Base-by-base conservation (phyloP, 495 filamentous ascomycete species). In the Lasiosphaeria ovina region DNA sequence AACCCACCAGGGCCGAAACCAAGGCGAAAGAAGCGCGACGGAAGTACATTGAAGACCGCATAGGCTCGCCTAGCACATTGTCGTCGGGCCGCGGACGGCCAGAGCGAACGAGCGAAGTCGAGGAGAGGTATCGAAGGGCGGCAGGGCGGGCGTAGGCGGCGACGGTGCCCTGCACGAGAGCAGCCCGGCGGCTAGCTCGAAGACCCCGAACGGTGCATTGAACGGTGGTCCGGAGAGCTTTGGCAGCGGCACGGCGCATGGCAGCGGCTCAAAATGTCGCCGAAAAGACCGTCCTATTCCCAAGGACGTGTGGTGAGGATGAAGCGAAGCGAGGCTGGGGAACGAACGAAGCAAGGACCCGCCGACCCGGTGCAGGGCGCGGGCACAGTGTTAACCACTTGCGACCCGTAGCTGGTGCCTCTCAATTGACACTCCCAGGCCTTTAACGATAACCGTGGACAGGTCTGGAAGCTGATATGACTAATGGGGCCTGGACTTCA, bases 1-100 rank as follows among this genome's bases (percentile, higher is more conserved):
- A 81, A 55, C 77, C 79, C 35, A 81, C 74, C 55, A 81, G 72
- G 63, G 73, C 74, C 42, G 78, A 81, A 42, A 75, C 69, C 49
- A 79, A 56, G 32, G 73, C 76, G 55, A 78, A 63, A 8, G 73
- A 74, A 54, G 77, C 67, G 34, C 77, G 74, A 44, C 79, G 77
- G 63, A 78, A 57, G 66, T 76, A 79, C 79, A 81, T 81, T 60
- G 79, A 80, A 44, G 79, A 77, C 55, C 68, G 76, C 38, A 79
- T 72, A 58, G 77, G 75, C 55, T 75, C 72, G 62, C 57, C 60
- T 57, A 73, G 62, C 14, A 61, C 62, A 68, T 68, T 5, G 44
- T 47, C 44, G 44, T 66, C 59, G 36, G 64, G 61, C 32, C 51
- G 64, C 33, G 63, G 59, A 61, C 61, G 63, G 58, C 48, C 64